These are phyloP conservation scores for Lipomyces sp. DNA, from an alignment of 805 yeast species.

Conservation along the genomic window DNA sequence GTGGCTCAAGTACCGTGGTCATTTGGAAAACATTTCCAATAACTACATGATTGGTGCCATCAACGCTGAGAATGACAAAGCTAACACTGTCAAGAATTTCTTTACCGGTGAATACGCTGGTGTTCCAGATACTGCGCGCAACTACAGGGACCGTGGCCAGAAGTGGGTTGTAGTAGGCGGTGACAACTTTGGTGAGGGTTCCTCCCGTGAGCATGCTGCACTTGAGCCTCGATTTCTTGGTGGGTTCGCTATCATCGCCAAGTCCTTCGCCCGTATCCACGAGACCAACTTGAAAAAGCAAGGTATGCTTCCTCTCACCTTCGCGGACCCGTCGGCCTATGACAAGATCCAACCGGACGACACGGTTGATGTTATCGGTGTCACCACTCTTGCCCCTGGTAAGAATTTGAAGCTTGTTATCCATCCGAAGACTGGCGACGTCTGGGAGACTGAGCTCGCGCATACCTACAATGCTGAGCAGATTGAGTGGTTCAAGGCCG, in stretches of 20 bases:
- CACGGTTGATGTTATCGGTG: constrained; percentile 70
- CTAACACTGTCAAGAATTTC: constrained; percentile 84
- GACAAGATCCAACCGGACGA: constrained; percentile 81
- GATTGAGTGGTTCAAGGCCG: constrained; percentile 98
- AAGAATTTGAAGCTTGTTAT: constrained; percentile 81
- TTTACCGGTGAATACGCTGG: constrained; percentile 62
- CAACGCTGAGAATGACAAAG: constrained; percentile 95
- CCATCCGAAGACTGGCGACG: constrained; percentile 70
- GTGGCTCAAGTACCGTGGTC: constrained; percentile 98
- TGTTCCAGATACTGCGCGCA: constrained; percentile 95
- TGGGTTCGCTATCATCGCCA: constrained; percentile 83
- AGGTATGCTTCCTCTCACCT: constrained; percentile 94
- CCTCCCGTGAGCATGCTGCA: constrained; percentile 99
- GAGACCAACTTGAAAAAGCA: constrained; percentile 98
- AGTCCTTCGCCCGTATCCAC: constrained; percentile 97
- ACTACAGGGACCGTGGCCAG: constrained; percentile 82
- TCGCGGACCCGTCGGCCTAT: constrained; percentile 87
- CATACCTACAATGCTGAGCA: constrained; percentile 97
- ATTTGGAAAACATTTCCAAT: constrained; percentile 90
- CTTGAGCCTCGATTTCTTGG: constrained; percentile 93
- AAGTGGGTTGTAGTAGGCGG: constrained; percentile 98
- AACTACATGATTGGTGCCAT: constrained; percentile 97
- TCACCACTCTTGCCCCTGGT: constrained; percentile 76
- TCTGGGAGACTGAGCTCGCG: constrained; percentile 89
- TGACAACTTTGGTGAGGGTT: constrained; percentile 98